Evolutionary conservation across 2,329 filamentous ascomycete species (phyloP).

Genomic region (Aureobasidium melanogenum): DNA sequence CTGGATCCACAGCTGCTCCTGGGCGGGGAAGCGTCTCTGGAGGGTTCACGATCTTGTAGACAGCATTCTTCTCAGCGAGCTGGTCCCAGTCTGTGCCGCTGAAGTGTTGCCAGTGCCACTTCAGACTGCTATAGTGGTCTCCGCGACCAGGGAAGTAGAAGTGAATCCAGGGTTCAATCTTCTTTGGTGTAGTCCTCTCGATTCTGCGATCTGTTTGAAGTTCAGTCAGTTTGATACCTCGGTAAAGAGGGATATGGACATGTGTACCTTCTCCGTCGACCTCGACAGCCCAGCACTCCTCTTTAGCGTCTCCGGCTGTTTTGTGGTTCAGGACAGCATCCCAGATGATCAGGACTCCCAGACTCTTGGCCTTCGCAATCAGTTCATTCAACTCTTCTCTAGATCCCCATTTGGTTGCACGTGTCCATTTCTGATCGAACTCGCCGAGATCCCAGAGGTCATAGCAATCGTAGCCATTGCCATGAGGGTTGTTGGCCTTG

Average conservation of each 20-base stretch:
- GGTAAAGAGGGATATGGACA: background rate
- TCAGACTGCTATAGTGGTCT: slow-evolving; percentile 50
- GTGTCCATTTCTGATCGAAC: slow-evolving; percentile 59
- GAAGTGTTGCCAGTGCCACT: slow-evolving; percentile 61
- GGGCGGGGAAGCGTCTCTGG: slow-evolving; percentile 4
- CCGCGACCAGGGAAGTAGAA: slow-evolving; percentile 57
- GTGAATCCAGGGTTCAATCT: slow-evolving; percentile 60
- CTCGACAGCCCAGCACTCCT: slow-evolving; percentile 54
- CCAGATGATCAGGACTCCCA: slow-evolving; percentile 54
- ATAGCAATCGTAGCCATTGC: slow-evolving; percentile 59
- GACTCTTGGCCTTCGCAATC: slow-evolving; percentile 39
- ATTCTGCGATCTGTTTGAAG: slow-evolving; percentile 42
- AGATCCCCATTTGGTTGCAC: slow-evolving; percentile 59
- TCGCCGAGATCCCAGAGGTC: slow-evolving; percentile 61
- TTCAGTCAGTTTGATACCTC: slow-evolving; percentile 19
- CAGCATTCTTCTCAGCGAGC: slow-evolving; percentile 45
- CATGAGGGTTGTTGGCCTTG: slow-evolving; percentile 52
- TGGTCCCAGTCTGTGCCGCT: slow-evolving; percentile 59
- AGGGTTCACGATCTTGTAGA: slow-evolving; percentile 55
- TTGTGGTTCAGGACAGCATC: slow-evolving; percentile 68
- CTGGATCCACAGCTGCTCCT: background rate
- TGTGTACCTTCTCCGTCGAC: slow-evolving; percentile 42
- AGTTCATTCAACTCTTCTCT: slow-evolving; percentile 52
- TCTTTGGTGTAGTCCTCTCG: slow-evolving; percentile 45
- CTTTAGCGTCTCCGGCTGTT: slow-evolving; percentile 57